Evolutionary conservation across 805 yeast genomes (phyloP).

Genomic region (Danielia reshetovae): DNA sequence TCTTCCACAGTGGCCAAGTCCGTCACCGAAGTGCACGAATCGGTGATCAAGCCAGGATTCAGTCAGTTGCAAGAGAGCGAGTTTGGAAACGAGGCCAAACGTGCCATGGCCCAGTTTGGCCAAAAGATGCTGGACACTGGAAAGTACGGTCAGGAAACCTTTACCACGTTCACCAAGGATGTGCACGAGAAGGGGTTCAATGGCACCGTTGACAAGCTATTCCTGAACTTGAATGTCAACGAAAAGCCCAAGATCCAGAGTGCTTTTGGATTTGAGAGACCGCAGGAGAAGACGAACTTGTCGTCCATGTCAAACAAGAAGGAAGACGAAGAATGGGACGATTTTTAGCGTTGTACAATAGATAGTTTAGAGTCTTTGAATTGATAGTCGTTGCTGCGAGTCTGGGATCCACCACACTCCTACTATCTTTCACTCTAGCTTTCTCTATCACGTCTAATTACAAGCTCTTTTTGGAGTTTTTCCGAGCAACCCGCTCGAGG

Average conservation of each 20-base stretch:
- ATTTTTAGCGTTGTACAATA: conserved; percentile 38
- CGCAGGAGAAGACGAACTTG: conserved; percentile 55
- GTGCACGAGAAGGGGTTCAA: conserved; percentile 37
- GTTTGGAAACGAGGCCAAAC: conserved; percentile 71
- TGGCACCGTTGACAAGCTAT: conserved; percentile 34
- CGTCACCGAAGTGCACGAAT: conserved; percentile 78
- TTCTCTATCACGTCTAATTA: no score
- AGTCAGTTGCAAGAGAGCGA: conserved; percentile 76
- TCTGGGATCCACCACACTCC: no score
- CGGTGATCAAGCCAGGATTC: conserved; percentile 88
- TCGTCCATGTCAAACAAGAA: conserved; percentile 46
- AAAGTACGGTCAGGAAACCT: conserved; percentile 66
- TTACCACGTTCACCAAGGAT: conserved; percentile 51
- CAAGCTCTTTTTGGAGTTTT: no score
- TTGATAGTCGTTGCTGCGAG: no score
- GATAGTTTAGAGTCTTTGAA: no score
- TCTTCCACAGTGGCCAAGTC: conserved; percentile 82
- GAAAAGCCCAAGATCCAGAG: conserved; percentile 45
- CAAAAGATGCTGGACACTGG: conserved; percentile 90
- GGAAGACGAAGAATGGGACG: conserved; percentile 63
- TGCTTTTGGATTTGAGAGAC: conserved; percentile 65
- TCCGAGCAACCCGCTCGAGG: no score
- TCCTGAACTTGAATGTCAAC: conserved; percentile 56
- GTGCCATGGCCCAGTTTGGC: conserved; percentile 97
- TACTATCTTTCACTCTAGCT: no score